These are phyloP conservation scores for Mrakia blollopis DNA, from an alignment of 768 basidiomycete species.

Conservation along the genomic window DNA sequence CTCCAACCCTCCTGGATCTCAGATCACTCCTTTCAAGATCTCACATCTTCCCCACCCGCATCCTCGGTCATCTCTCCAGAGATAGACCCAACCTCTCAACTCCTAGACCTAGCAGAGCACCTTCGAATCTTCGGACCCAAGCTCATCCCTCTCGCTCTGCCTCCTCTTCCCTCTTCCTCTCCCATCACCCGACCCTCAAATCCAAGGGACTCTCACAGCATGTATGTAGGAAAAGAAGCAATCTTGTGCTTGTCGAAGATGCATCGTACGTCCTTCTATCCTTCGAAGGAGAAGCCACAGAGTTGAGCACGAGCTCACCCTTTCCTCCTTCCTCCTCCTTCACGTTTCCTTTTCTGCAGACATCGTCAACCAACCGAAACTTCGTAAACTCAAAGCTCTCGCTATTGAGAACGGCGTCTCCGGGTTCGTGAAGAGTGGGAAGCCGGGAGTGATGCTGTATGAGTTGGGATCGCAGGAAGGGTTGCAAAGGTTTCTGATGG, in stretches of 20 bases:
- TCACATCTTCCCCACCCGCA: not conserved
- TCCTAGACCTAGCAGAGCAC: conserved; percentile 13
- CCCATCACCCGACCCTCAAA: not conserved
- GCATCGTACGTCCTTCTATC: conserved; percentile 14
- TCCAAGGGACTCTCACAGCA: no score
- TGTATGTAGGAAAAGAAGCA: not conserved
- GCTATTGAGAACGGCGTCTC: not conserved
- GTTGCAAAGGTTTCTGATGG: conserved; percentile 15
- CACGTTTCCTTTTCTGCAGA: not conserved
- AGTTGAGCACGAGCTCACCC: not conserved
- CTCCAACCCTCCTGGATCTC: conserved; percentile 13
- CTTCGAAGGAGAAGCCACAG: not conserved
- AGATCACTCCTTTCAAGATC: not conserved
- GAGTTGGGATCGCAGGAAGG: conserved; percentile 1
- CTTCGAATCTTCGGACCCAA: conserved; percentile 2
- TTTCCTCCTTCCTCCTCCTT: not conserved
- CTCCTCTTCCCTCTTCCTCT: not conserved
- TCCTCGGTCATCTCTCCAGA: not conserved
- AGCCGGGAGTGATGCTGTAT: conserved; percentile 26
- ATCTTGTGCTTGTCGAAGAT: conserved; percentile 31
- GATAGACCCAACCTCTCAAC: not conserved
- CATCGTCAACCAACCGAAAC: conserved; percentile 26
- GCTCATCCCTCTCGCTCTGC: not conserved
- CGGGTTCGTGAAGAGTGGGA: conserved; percentile 14
- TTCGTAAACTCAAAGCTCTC: conserved; percentile 20